These are phyloP conservation scores for Curvularia verruculosa DNA, from an alignment of 2,329 filamentous ascomycete genomes.

Conservation along the genomic window DNA sequence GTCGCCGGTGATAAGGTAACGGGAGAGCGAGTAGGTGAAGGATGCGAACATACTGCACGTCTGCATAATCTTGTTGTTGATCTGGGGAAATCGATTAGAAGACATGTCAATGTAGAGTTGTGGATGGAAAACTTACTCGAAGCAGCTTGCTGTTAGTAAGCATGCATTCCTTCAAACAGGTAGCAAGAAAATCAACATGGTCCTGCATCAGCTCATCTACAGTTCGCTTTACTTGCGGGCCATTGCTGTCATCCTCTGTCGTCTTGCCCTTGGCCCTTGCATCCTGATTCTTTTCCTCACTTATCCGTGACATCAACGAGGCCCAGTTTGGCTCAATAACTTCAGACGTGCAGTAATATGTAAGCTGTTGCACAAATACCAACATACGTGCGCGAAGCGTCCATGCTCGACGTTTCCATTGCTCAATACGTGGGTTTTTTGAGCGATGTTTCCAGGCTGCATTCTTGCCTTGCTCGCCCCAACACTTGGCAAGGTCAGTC, in stretches of 20 bases:
- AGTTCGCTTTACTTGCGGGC: constrained; percentile 68
- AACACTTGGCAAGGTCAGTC: constrained; percentile 81
- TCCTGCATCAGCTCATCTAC: constrained; percentile 99
- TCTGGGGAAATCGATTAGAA: constrained; percentile 59
- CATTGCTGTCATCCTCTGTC: constrained; percentile 41
- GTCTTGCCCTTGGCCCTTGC: constrained; percentile 23
- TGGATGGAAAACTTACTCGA: constrained; percentile 63
- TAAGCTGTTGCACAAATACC: constrained; percentile 92
- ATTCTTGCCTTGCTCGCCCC: constrained; percentile 86
- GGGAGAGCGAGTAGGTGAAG: constrained; percentile 84
- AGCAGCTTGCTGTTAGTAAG: constrained; percentile 94
- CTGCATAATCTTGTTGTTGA: constrained; percentile 95
- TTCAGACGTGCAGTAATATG: constrained; percentile 96
- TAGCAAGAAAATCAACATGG: constrained; percentile 97
- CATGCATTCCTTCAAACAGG: constrained; percentile 98
- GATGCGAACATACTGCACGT: constrained; percentile 93
- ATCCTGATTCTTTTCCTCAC: constrained; percentile 59
- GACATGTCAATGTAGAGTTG: neutral
- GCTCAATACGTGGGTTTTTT: constrained; percentile 74
- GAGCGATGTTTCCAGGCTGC: constrained; percentile 83
- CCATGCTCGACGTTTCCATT: constrained; percentile 93
- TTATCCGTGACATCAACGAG: constrained; percentile 85
- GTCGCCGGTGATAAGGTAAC: constrained; percentile 83
- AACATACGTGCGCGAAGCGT: constrained; percentile 92
- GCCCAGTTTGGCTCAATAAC: constrained; percentile 99